phyloP scores from a whole-genome alignment of 805 yeast species.

The Kluyveromyces dobzhanskii region DNA sequence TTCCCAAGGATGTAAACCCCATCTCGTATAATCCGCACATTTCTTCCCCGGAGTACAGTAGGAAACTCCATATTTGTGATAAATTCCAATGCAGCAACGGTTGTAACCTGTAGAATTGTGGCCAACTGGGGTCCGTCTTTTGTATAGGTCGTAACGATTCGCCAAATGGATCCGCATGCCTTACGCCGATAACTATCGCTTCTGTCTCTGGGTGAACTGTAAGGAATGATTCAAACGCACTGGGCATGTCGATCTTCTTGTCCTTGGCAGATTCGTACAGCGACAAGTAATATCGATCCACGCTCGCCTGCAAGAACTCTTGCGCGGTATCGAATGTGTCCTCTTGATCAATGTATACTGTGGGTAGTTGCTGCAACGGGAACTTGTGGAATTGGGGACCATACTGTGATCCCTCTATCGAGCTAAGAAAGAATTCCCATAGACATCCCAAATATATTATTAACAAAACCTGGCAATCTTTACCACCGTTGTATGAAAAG shows the following conservation, averaged over 20 bases:
- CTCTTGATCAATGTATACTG: constrained; percentile 72
- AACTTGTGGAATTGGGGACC: constrained; percentile 15
- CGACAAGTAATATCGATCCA: constrained; percentile 45
- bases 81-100: constrained; percentile 88
- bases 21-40: constrained; percentile 72
- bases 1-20: constrained; percentile 91
- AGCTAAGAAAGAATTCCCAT: constrained; percentile 20
- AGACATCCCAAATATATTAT: constrained; percentile 58
- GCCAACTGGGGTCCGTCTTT: constrained; percentile 87
- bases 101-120: constrained; percentile 71
- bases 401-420: constrained; percentile 18
- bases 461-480: constrained; percentile 89
- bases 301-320: constrained; percentile 52
- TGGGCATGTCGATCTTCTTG: constrained; percentile 39
- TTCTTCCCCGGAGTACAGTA: constrained; percentile 45
- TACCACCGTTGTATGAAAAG: constrained; percentile 91
- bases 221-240: constrained; percentile 63
- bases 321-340: constrained; percentile 64
- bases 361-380: constrained; percentile 25
- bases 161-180: constrained; percentile 85
- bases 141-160: constrained; percentile 49
- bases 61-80: constrained; percentile 77
- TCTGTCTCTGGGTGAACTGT: constrained; percentile 42
- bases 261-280: constrained; percentile 30
- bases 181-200: constrained; percentile 79